These are phyloP conservation scores for Backusella westeae DNA, from an alignment of 192 early-diverging fungal species.

Conservation along the genomic window DNA sequence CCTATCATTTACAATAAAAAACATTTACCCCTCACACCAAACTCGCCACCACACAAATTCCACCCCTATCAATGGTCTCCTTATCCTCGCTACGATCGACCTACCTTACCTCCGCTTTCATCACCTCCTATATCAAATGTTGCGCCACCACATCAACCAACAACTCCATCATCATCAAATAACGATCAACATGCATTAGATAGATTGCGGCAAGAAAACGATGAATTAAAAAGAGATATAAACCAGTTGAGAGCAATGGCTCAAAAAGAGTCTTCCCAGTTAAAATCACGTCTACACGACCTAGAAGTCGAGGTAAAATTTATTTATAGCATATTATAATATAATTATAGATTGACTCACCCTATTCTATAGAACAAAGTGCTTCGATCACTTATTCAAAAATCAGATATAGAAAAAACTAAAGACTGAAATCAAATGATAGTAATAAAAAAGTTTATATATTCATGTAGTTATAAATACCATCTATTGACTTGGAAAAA, in stretches of 20 bases:
- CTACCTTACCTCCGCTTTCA: not conserved
- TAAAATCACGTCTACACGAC: conserved; percentile 25
- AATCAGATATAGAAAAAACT: conserved; percentile 8
- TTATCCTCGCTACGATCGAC: conserved; percentile 1
- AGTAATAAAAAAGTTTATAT: conserved; percentile 5
- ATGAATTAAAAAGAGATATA: conserved; percentile 8
- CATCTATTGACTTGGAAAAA: not conserved
- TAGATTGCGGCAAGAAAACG: not conserved
- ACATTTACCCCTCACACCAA: conserved; percentile 7
- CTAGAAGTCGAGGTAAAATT: conserved; percentile 32
- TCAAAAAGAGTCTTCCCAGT: conserved; percentile 10
- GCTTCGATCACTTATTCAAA: conserved; percentile 21
- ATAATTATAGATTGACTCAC: too few species aligned
- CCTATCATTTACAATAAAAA: conserved; percentile 11
- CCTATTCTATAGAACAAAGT: conserved; percentile 21
- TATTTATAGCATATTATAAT: not conserved
- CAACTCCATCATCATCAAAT: not conserved
- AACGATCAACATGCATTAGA: not conserved
- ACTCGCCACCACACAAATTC: conserved; percentile 1
- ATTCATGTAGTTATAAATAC: not conserved
- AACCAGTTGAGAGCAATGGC: not conserved
- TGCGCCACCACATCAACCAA: not conserved
- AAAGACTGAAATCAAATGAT: not conserved
- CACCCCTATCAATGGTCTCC: conserved; percentile 15
- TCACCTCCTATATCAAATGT: not conserved